Evolutionary conservation across 768 basidiomycete genomes (phyloP).

Genomic region (Lactarius quietus): DNA sequence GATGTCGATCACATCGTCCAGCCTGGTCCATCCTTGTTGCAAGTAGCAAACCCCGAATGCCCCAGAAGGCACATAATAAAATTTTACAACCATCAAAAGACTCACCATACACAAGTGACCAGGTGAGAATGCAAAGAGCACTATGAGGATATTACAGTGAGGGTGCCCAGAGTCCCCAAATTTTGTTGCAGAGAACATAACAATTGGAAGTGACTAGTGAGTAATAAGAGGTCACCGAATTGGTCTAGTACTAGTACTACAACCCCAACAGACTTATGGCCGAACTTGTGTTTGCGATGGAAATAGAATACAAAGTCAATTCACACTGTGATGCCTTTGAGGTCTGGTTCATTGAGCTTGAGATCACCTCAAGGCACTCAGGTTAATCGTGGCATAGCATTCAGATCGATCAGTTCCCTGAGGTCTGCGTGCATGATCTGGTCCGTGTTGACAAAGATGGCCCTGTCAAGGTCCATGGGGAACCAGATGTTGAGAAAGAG

Average conservation of each 20-base stretch:
- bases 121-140: constrained; percentile 45
- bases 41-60: constrained; percentile 54
- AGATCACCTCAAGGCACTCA: no score
- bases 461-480: constrained; percentile 98
- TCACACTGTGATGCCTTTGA: no score
- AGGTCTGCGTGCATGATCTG: constrained; percentile 97
- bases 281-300: no score
- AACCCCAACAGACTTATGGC: no score
- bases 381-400: no score
- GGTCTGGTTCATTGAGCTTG: no score
- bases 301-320: no score
- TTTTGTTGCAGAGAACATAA: not conserved
- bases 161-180: constrained; percentile 38
- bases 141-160: constrained; percentile 71
- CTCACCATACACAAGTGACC: constrained; percentile 80
- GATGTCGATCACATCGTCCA: constrained; percentile 57
- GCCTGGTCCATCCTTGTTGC: constrained; percentile 55
- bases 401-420: constrained; percentile 73
- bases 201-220: not conserved
- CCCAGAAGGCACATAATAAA: constrained; percentile 63
- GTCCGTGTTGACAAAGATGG: constrained; percentile 98
- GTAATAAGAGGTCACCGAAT: constrained; percentile 36
- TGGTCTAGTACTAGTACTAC: no score
- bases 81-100: no score
- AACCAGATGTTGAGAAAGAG: constrained; percentile 98